Evolutionary conservation across 177 flowering plant genomes (phyloP).

Genomic region (Vitis hybrid): DNA sequence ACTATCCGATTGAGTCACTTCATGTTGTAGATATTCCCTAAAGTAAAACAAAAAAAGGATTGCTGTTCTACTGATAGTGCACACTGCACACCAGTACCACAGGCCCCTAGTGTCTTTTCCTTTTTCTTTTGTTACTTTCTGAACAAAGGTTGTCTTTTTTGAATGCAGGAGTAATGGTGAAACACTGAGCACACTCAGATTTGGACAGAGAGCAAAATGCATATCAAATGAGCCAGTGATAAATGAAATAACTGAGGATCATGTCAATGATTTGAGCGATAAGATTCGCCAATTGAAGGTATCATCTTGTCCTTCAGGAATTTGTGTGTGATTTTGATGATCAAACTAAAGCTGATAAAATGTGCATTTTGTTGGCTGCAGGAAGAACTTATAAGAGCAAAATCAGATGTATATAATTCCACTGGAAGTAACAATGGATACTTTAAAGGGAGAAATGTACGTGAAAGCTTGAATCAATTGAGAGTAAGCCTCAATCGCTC

Average conservation of each 20-base stretch:
- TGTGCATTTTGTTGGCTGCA: conserved; percentile 30
- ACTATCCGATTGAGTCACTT: too few relatives aligned
- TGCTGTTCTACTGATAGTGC: too few relatives aligned
- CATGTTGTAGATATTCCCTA: too few relatives aligned
- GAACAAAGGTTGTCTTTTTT: conserved; percentile 11
- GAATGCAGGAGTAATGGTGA: conserved; percentile 61
- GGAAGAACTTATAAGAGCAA: conserved; percentile 92
- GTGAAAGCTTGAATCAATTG: conserved; percentile 74
- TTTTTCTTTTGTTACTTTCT: background rate
- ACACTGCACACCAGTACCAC: too few relatives aligned
- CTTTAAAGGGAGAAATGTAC: conserved; percentile 48
- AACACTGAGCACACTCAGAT: conserved; percentile 82
- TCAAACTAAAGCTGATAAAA: conserved; percentile 1
- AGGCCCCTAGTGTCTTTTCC: too few relatives aligned
- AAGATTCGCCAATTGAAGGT: conserved; percentile 95
- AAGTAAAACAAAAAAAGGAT: too few relatives aligned
- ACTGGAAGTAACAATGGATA: conserved; percentile 33
- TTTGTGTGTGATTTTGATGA: background rate
- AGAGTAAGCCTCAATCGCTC: conserved; percentile 85
- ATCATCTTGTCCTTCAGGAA: background rate
- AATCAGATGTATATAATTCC: conserved; percentile 40
- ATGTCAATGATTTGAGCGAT: conserved; percentile 86
- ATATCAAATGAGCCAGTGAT: conserved; percentile 76
- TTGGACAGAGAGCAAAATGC: conserved; percentile 62
- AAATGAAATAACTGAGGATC: conserved; percentile 92